These are phyloP conservation scores for Taxillus chinensis DNA, from an alignment of 164 flowering plant species.

Conservation along the genomic window DNA sequence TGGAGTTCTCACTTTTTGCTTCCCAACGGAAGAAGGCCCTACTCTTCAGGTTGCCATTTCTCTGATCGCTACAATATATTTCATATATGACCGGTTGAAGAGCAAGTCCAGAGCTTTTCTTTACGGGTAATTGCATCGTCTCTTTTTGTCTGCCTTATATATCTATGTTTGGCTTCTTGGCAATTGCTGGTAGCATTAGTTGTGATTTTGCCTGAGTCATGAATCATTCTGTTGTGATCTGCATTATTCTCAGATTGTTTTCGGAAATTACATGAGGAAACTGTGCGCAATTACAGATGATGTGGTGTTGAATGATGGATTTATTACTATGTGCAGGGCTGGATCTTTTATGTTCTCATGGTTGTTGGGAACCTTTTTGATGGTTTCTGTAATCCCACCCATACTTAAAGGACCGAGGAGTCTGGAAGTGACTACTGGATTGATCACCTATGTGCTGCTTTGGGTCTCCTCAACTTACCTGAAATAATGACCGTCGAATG, in stretches of 20 bases:
- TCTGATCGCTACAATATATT: conserved; percentile 58
- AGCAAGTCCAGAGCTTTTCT: conserved; percentile 65
- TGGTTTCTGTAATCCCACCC: conserved; percentile 92
- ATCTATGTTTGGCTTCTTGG: neutral
- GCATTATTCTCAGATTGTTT: too few species aligned
- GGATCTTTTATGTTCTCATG: conserved; percentile 78
- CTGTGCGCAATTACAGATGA: neutral
- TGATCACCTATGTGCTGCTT: conserved; percentile 64
- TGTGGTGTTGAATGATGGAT: conserved; percentile 1
- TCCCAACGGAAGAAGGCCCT: conserved; percentile 95
- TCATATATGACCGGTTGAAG: conserved; percentile 68
- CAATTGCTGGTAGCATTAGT: neutral
- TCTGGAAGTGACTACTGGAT: conserved; percentile 77
- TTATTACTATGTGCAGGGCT: conserved; percentile 36
- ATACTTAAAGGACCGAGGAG: conserved; percentile 65
- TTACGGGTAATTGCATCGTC: conserved; percentile 52
- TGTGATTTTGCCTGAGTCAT: too few species aligned
- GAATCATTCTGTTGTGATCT: neutral
- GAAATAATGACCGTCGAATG: conserved; percentile 19
- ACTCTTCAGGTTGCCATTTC: conserved; percentile 93
- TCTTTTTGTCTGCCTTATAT: neutral
- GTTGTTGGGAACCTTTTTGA: conserved; percentile 88
- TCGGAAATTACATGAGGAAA: neutral
- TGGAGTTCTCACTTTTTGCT: conserved; percentile 75
- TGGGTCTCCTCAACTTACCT: conserved; percentile 91